Percentiles rank a stretch among this genome's conserved stretches.
phyloP scores from a whole-genome alignment of 345 rosid genomes.

The Euphorbia tirucalli region DNA sequence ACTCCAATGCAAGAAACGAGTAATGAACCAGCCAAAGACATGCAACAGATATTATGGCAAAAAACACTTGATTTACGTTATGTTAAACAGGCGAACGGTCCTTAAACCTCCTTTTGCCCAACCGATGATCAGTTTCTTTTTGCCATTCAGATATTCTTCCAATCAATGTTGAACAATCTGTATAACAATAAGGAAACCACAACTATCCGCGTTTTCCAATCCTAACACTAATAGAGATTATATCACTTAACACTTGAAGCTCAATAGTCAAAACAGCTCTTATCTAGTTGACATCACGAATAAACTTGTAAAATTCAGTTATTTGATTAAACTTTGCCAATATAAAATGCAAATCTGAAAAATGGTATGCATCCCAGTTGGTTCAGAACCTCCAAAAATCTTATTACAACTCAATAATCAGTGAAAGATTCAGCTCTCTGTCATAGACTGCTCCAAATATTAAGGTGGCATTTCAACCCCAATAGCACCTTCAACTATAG shows the following conservation, averaged over 20 bases:
- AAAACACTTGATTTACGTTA: no score
- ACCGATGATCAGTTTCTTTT: neutral
- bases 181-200: neutral
- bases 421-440: neutral
- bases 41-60: neutral
- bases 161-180: neutral
- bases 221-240: neutral
- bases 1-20: neutral
- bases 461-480: neutral
- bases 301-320: neutral
- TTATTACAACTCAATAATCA: neutral
- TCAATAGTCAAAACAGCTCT: neutral
- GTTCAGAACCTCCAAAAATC: neutral
- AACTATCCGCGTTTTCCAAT: neutral
- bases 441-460: neutral
- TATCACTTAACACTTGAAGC: no score
- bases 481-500: neutral
- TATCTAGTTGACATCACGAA: neutral
- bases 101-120: neutral
- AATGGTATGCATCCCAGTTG: neutral
- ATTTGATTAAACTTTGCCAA: neutral
- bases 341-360: neutral
- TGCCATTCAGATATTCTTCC: neutral
- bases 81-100: neutral
- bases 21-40: neutral